Evolutionary conservation across 2,329 filamentous ascomycete species (phyloP), one percentile per base, ranked within the genome.

Genomic region (Ascomycota sp.): DNA sequence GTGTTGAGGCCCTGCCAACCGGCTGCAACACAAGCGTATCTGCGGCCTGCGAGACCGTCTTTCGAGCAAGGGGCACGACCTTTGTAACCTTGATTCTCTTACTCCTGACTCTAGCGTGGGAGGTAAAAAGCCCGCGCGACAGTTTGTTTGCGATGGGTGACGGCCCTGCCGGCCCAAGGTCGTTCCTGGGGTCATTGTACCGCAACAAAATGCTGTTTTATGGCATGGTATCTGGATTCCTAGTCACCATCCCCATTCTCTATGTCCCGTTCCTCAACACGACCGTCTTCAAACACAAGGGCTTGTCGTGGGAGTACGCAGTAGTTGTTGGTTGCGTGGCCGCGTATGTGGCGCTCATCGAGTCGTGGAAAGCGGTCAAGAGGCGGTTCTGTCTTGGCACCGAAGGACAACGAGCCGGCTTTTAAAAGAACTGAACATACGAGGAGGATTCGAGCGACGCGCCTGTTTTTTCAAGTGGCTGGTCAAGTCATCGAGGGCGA

Each of bases 231-330:
- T 61, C 61, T 2, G 72, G 71, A 2, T 71, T 73, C 41, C 40
- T 67, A 6, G 57, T 64, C 39, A 68, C 66, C 0, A 73, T 75
- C 38, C 70, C 71, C 0, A 62, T 73, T 24, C 56, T 76, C 21
- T 81, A 81, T 46, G 66, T 80, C 28, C 76, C 76, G 0, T 61
- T 66, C 21, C 58, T 81, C 41, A 77, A 78, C 47, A 60, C 58
- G 1, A 52, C 56, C 3, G 74, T 80, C 2, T 80, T 80, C 55
- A 74, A 77, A 52, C 76, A 81, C 47, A 59, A 61, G 30, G 68
- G 64, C 1, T 72, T 81, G 36, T 61, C 57, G 2, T 79, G 74
- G 72, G 75, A 81, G 45, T 82, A 75, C 76, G 72, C 64, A 2
- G 58, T 81, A 2, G 74, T 81, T 1, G 57, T 66, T 31, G 61